Percentiles rank a stretch among this genome's conserved stretches.
phyloP scores from a whole-genome alignment of 2,329 filamentous ascomycete genomes.

The Pseudocercospora vitis region DNA sequence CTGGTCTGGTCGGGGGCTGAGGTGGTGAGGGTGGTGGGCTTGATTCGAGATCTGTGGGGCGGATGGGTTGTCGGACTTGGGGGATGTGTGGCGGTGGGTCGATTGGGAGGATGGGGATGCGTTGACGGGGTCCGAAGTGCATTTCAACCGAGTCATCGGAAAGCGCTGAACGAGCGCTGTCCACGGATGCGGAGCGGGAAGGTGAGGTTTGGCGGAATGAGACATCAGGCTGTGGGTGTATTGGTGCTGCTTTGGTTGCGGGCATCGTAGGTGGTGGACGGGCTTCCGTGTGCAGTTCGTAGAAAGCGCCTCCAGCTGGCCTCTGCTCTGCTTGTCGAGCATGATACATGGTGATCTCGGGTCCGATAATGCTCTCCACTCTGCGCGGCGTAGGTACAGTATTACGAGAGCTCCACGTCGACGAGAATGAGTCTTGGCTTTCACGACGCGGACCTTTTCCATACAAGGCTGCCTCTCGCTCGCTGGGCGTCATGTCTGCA shows the following conservation, averaged over 20 bases:
- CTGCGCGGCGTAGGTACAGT: slow-evolving; percentile 66
- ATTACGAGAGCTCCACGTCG: slow-evolving; percentile 56
- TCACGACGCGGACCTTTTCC: slow-evolving; percentile 23
- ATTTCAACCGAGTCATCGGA: slow-evolving; percentile 22
- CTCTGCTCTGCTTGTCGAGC: slow-evolving; percentile 59
- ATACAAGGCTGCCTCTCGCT: slow-evolving; percentile 31
- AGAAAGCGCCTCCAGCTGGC: slow-evolving; percentile 46
- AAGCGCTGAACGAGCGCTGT: slow-evolving; percentile 16
- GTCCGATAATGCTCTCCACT: slow-evolving; percentile 71
- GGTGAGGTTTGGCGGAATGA: not conserved
- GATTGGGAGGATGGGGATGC: not conserved
- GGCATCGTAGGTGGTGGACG: slow-evolving; percentile 2
- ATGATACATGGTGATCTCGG: slow-evolving; percentile 75
- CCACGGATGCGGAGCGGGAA: slow-evolving; percentile 15
- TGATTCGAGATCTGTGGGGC: slow-evolving; percentile 8
- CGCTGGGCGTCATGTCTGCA: slow-evolving; percentile 49
- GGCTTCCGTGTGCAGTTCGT: slow-evolving; percentile 39
- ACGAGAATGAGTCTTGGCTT: slow-evolving; percentile 61
- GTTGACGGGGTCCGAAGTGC: slow-evolving; percentile 20
- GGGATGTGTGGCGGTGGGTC: no score
- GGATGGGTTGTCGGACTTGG: slow-evolving; percentile 13
- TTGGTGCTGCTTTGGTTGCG: not conserved
- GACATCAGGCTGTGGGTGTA: not conserved
- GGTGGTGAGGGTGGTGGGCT: not conserved
- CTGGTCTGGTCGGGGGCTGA: slow-evolving; percentile 10